phyloP scores from a whole-genome alignment of 345 rosid species.

The Salix koriyanagi region DNA sequence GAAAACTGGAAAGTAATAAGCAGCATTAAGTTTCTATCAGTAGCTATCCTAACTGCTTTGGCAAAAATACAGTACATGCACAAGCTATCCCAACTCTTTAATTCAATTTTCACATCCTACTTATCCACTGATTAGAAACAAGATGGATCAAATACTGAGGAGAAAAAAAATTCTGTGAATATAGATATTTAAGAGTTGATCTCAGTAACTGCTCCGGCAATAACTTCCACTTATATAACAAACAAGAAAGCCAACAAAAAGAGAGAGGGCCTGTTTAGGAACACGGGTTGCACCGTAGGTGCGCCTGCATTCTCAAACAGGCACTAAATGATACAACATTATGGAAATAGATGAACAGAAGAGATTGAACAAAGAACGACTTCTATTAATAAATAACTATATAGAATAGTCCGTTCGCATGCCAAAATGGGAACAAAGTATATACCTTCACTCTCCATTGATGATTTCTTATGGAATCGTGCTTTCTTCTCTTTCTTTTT shows the following conservation, averaged over 20 bases:
- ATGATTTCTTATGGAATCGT: conserved; percentile 30
- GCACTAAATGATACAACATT: background rate
- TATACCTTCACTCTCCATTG: conserved; percentile 40
- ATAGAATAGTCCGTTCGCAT: background rate
- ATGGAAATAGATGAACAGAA: background rate
- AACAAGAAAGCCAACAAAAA: background rate
- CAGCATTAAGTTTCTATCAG: background rate
- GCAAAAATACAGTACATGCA: background rate
- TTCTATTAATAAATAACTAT: too few relatives aligned
- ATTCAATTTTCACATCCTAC: too few relatives aligned
- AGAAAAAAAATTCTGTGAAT: too few relatives aligned
- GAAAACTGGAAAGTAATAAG: background rate
- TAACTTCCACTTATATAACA: background rate
- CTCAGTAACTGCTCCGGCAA: background rate
- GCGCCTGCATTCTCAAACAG: too few relatives aligned
- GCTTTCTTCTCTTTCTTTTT: conserved; percentile 54
- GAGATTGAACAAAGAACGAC: background rate
- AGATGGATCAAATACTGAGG: too few relatives aligned
- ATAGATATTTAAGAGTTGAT: too few relatives aligned
- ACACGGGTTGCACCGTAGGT: too few relatives aligned
- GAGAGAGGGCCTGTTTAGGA: background rate
- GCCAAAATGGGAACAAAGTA: conserved; percentile 1
- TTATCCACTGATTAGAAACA: too few relatives aligned
- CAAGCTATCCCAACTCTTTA: background rate
- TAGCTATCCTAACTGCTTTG: background rate